Evolutionary conservation across 2,329 filamentous ascomycete genomes (phyloP).

Genomic region (Lachnum nothofagi): DNA sequence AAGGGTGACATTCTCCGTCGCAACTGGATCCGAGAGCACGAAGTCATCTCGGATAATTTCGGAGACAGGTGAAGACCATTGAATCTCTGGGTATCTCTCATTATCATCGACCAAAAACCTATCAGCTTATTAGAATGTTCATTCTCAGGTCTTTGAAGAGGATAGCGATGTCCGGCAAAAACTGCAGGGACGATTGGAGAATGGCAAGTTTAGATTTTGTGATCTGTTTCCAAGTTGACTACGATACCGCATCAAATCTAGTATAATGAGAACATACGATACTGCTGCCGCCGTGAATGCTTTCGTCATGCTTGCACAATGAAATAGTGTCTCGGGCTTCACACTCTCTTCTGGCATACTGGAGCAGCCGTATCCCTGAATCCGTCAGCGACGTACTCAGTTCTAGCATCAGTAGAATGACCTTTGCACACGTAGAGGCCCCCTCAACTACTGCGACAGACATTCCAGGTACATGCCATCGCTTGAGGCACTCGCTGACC

Average conservation of each 20-base stretch:
- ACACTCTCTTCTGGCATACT: constrained; percentile 36
- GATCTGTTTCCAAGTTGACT: no score
- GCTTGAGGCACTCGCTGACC: constrained; percentile 32
- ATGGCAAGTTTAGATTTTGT: no score
- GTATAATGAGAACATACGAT: constrained; percentile 36
- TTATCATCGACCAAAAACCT: constrained; percentile 42
- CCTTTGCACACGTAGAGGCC: constrained; percentile 38
- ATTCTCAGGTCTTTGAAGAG: no score
- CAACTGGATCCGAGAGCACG: constrained; percentile 42
- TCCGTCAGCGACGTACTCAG: neutral
- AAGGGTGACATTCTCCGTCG: constrained; percentile 46
- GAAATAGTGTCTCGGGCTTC: constrained; percentile 48
- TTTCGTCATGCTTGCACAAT: constrained; percentile 52
- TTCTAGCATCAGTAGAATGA: constrained; percentile 24
- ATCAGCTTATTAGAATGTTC: no score
- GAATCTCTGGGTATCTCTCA: constrained; percentile 34
- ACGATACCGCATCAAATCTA: no score
- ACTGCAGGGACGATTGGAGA: no score
- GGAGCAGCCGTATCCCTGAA: constrained; percentile 38
- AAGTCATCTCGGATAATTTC: constrained; percentile 48
- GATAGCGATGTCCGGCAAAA: no score
- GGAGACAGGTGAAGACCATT: constrained; percentile 45
- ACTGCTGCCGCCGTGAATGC: constrained; percentile 48
- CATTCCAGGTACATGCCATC: constrained; percentile 46
- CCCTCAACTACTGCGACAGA: constrained; percentile 45